A percentile compares a stretch with the other conserved stretches of the same genome.
phyloP scores from a whole-genome alignment of 2,329 filamentous ascomycete species.

The Rugonectria rugulosa region DNA sequence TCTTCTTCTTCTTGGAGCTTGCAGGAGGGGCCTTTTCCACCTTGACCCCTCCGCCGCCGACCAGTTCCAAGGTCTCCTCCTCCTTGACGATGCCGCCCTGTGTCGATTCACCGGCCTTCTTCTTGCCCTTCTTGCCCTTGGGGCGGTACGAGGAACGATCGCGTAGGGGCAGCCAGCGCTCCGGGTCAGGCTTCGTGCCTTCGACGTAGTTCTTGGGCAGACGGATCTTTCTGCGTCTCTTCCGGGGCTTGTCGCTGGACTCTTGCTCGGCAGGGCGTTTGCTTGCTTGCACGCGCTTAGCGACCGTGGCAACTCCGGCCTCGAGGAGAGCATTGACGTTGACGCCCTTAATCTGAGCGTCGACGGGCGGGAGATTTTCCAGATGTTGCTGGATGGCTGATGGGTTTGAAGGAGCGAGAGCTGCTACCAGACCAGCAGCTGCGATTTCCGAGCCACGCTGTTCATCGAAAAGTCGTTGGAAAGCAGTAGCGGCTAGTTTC shows the following conservation, averaged over 20 bases:
- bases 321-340: conserved; percentile 69
- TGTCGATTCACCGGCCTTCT: conserved; percentile 78
- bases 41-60: conserved; percentile 70
- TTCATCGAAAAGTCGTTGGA: conserved; percentile 72
- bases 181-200: conserved; percentile 82
- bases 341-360: conserved; percentile 66
- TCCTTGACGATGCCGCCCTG: conserved; percentile 86
- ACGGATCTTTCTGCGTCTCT: conserved; percentile 66
- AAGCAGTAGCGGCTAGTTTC: conserved; percentile 77
- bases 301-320: conserved; percentile 65
- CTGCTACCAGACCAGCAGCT: conserved; percentile 85
- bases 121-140: conserved; percentile 91
- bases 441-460: conserved; percentile 74
- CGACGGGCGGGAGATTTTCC: conserved; percentile 66
- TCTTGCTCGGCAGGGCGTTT: conserved; percentile 58
- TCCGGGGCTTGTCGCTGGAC: conserved; percentile 51
- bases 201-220: conserved; percentile 79
- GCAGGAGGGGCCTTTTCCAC: conserved; percentile 64
- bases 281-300: conserved; percentile 49
- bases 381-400: conserved; percentile 63
- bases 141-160: conserved; percentile 89
- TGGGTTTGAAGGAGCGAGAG: conserved; percentile 71
- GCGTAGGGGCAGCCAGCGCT: conserved; percentile 90
- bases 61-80: conserved; percentile 70
- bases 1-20: conserved; percentile 58